Evolutionary conservation across 2,329 filamentous ascomycete genomes (phyloP).

Genomic region (Calonectria henricotiae): DNA sequence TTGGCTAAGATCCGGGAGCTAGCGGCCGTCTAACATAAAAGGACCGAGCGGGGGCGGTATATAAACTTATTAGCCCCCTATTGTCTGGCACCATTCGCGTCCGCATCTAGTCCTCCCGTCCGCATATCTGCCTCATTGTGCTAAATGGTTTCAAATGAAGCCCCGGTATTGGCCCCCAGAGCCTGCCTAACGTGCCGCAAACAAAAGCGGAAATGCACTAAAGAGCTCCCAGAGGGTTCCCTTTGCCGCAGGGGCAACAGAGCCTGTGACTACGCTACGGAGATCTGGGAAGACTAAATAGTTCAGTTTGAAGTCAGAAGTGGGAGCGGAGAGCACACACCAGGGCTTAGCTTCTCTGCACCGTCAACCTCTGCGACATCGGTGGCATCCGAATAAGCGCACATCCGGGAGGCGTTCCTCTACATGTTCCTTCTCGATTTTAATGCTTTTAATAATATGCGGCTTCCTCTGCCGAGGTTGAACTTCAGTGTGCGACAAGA

Average conservation of each 20-base stretch:
- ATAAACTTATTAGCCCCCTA: too few relatives aligned
- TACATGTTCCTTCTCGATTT: too few relatives aligned
- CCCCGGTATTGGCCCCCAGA: not conserved
- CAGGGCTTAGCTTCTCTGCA: not conserved
- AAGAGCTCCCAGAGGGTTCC: conserved; percentile 20
- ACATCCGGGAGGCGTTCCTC: too few relatives aligned
- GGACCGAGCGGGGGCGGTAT: too few relatives aligned
- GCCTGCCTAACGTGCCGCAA: conserved; percentile 27
- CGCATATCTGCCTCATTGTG: too few relatives aligned
- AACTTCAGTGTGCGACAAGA: not conserved
- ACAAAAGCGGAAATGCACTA: conserved; percentile 32
- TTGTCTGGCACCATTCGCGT: too few relatives aligned
- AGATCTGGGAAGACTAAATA: not conserved
- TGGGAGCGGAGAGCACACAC: not conserved
- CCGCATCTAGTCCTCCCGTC: too few relatives aligned
- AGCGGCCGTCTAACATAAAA: too few relatives aligned
- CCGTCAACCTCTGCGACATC: too few relatives aligned
- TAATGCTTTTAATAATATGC: not conserved
- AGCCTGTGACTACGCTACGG: not conserved
- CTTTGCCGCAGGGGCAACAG: conserved; percentile 15
- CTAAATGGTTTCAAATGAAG: not conserved
- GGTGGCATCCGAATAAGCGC: too few relatives aligned
- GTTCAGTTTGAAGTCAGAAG: too few relatives aligned
- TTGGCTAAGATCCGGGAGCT: too few relatives aligned
- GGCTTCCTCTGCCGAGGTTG: not conserved